Evolutionary conservation across 768 basidiomycete species (phyloP), one percentile per base, ranked within the genome.

Genomic region (Dioszegia hungarica): DNA sequence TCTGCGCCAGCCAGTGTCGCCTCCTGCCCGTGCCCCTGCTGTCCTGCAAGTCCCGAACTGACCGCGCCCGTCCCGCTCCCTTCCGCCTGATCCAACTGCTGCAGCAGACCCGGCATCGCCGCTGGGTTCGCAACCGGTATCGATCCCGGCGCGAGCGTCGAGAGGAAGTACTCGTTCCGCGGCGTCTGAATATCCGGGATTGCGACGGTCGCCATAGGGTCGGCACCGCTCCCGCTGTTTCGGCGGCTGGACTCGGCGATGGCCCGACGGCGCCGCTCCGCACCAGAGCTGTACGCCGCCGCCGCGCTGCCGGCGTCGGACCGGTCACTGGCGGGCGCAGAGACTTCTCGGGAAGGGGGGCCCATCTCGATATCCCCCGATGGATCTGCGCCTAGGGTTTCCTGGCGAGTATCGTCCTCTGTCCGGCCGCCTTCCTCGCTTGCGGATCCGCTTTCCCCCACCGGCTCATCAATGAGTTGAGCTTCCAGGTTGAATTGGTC

Each of bases 111-210:
- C 27, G 33, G 33, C 46, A 57, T 48, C 17, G 37, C 56, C 6
- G 34, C 14, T 20, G n/a, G 4, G 37, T 27, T 51, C 12, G 22
- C 45, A n/a, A 31, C 29, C 22, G 49, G 34, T 28, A 36, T 38
- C 3, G 19, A 31, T 17, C 61, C 60, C 4, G 65, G 64, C 4
- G 75, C 75, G 2, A 78, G 62, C 0, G 75, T 76, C 33, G 70
- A 66, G 12, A 78, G 63, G 68, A 78, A 77, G 20, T 70, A 75
- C 19, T 72, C 69, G 60, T 78, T 78, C 54, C 72, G 74, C 0
- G 78, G 78, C 12, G 78, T 78, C 2, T 72, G 65, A 4, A 72
- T 70, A 17, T 66, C 61, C 2, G 62, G 54, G 49, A 57, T 54
- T 8, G 27, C 34, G 24, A 36, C 36, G 19, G 49, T 51, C 15